A percentile compares a stretch with the other conserved stretches of the same genome.
These are phyloP conservation scores for Kandelia obovata DNA, from an alignment of 345 rosid genomes.

Conservation along the genomic window DNA sequence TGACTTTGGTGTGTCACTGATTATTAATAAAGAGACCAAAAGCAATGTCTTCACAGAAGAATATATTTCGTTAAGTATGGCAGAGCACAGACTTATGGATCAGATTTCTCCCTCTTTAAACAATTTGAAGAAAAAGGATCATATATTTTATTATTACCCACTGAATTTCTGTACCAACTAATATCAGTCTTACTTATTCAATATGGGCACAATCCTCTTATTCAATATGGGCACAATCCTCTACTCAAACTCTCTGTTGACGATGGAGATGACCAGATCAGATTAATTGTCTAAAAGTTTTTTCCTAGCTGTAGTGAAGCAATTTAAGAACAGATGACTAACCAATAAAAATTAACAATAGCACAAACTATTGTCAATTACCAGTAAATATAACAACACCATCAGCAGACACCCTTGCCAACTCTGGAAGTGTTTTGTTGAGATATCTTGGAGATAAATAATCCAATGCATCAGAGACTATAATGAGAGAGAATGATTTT, in stretches of 20 bases:
- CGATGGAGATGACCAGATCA: too few relatives aligned
- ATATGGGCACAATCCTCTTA: not conserved
- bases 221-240: not conserved
- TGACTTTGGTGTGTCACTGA: not conserved
- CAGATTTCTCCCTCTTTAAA: not conserved
- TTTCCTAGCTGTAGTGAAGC: not conserved
- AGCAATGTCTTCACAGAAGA: too few relatives aligned
- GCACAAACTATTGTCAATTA: constrained; percentile 19
- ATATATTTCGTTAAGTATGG: not conserved
- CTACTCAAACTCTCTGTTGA: too few relatives aligned
- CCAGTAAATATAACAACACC: constrained; percentile 79
- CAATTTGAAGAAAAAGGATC: not conserved
- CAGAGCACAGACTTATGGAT: not conserved
- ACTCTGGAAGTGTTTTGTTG: constrained; percentile 88
- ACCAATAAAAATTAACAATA: not conserved
- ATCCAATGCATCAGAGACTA: constrained; percentile 89
- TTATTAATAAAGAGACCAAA: not conserved
- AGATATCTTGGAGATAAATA: constrained; percentile 91
- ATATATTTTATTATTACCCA: too few relatives aligned
- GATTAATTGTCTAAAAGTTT: not conserved
- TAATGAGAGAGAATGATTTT: constrained; percentile 89
- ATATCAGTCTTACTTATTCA: not conserved
- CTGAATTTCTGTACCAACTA: too few relatives aligned
- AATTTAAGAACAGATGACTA: not conserved
- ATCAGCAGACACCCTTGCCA: constrained; percentile 82